phyloP scores from a whole-genome alignment of 768 basidiomycete genomes.

The Psilocybe sp. region DNA sequence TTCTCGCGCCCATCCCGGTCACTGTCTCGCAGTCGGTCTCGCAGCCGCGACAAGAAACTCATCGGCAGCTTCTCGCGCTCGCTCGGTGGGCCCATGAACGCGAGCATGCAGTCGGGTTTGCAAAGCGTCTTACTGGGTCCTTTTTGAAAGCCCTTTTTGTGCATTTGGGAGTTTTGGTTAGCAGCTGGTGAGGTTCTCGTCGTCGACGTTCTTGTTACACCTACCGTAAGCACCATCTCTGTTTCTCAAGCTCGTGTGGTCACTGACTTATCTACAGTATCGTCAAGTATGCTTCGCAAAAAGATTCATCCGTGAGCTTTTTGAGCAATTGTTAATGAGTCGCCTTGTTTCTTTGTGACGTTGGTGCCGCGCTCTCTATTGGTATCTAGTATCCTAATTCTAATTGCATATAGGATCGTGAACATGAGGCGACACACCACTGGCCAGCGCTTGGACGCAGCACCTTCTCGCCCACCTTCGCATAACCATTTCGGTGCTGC shows the following conservation, averaged over 20 bases:
- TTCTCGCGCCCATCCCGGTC: slow-evolving; percentile 47
- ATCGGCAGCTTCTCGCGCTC: slow-evolving; percentile 73
- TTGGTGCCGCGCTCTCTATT: slow-evolving; percentile 25
- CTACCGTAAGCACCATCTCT: slow-evolving; percentile 66
- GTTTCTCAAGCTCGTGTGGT: slow-evolving; percentile 10
- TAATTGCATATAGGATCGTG: slow-evolving; percentile 74
- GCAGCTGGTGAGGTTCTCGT: slow-evolving; percentile 99
- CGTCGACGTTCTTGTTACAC: slow-evolving; percentile 97
- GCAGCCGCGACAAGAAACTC: slow-evolving; percentile 61
- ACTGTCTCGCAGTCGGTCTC: slow-evolving; percentile 61
- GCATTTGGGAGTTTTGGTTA: slow-evolving; percentile 80
- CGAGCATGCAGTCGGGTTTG: slow-evolving; percentile 95
- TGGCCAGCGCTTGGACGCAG: slow-evolving; percentile 78
- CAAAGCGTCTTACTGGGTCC: slow-evolving; percentile 36
- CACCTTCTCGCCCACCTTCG: slow-evolving; percentile 77
- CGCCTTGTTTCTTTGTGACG: slow-evolving; percentile 97
- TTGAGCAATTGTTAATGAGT: slow-evolving; percentile 84
- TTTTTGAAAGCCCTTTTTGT: slow-evolving; percentile 36
- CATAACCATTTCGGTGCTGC: slow-evolving; percentile 69
- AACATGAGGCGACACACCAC: slow-evolving; percentile 96
- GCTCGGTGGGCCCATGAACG: slow-evolving; percentile 87
- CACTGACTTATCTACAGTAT: slow-evolving; percentile 52
- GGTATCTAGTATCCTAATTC: neutral
- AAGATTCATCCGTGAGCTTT: slow-evolving; percentile 90
- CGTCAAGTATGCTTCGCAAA: slow-evolving; percentile 89